Evolutionary conservation across 2,329 filamentous ascomycete species (phyloP).

Genomic region (Verticillium longisporum): DNA sequence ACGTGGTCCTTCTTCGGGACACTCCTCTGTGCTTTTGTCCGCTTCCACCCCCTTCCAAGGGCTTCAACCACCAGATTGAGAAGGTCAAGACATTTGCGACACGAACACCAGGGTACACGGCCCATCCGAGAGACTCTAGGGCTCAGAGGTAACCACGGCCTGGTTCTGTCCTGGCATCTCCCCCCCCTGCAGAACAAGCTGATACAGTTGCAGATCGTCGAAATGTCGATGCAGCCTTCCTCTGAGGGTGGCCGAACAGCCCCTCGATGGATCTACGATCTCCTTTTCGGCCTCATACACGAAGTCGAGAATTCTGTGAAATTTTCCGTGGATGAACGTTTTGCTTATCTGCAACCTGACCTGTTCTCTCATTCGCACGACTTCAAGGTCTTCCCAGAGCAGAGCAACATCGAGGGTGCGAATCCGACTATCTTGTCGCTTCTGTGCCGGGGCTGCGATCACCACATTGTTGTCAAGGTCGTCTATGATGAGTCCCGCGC

Average conservation of each 20-base stretch:
- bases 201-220: not conserved
- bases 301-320: constrained; percentile 9
- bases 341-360: not conserved
- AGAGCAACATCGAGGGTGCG: constrained; percentile 21
- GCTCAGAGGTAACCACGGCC: not conserved
- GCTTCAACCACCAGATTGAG: not conserved
- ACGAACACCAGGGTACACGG: not conserved
- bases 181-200: not conserved
- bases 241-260: constrained; percentile 12
- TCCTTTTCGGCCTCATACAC: constrained; percentile 23
- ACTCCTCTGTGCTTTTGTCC: not conserved
- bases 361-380: constrained; percentile 24
- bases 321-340: not conserved
- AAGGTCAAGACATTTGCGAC: not conserved
- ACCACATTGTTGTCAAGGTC: constrained; percentile 33
- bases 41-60: not conserved
- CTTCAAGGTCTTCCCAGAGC: constrained; percentile 31
- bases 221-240: not conserved
- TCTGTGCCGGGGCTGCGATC: constrained; percentile 32
- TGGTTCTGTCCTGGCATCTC: not conserved
- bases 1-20: not conserved
- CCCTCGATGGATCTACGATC: constrained; percentile 33
- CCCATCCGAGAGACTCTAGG: not conserved
- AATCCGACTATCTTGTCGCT: constrained; percentile 23
- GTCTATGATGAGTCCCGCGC: constrained; percentile 22